A percentile compares a stretch with the other conserved stretches of the same genome.
These are phyloP conservation scores for Trebouxia gelatinosa DNA, from an alignment of 163 green algal species.

Conservation along the genomic window DNA sequence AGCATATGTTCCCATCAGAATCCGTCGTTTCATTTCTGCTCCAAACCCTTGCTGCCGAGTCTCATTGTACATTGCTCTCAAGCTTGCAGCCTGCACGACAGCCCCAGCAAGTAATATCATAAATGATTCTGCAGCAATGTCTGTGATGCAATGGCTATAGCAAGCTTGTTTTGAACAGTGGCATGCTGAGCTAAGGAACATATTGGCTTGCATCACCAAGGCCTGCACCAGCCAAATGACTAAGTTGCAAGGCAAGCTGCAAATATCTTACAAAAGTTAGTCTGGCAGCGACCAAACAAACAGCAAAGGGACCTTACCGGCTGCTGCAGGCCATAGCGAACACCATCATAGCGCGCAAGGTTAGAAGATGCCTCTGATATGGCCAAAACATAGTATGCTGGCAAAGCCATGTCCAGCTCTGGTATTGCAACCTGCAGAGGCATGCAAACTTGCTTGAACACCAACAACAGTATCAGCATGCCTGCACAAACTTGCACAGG, in stretches of 20 bases:
- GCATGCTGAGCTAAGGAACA: no score
- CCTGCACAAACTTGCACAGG: not conserved
- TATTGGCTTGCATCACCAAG: no score
- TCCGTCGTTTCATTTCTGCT: constrained; percentile 90
- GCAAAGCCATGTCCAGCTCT: constrained; percentile 77
- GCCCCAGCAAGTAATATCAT: no score
- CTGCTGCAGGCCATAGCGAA: constrained; percentile 76
- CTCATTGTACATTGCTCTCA: constrained; percentile 62
- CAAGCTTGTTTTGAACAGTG: no score
- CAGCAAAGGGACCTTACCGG: no score
- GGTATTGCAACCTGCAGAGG: constrained; percentile 75
- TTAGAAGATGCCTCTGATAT: constrained; percentile 92
- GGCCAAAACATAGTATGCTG: constrained; percentile 98
- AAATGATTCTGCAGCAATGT: no score
- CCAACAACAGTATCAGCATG: not conserved
- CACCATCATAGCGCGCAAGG: constrained; percentile 91
- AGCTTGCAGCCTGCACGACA: constrained; percentile 38
- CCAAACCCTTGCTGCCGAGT: constrained; percentile 68
- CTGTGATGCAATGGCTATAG: no score
- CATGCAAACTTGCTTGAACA: not conserved
- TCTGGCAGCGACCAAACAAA: no score
- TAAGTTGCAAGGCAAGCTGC: no score
- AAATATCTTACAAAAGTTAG: no score
- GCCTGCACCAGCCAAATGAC: no score
- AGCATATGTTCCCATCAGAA: constrained; percentile 97